These are phyloP conservation scores for Alternaria brassicae DNA, from an alignment of 2,329 filamentous ascomycete genomes.

Conservation along the genomic window DNA sequence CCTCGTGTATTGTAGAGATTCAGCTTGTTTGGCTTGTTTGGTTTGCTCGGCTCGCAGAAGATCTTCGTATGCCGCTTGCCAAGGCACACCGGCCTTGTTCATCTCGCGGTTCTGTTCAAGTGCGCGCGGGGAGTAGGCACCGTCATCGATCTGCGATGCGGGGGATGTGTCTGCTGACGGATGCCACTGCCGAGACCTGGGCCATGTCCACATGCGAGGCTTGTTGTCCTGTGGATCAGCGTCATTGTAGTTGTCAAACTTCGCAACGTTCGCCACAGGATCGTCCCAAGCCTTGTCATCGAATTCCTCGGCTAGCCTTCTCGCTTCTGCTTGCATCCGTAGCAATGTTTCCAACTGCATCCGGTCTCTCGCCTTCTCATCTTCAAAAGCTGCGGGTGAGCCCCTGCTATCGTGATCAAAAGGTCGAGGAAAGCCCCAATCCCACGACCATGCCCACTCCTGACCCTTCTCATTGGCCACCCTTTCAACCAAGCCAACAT, in stretches of 20 bases:
- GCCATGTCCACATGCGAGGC: constrained; percentile 17
- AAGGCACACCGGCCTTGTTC: constrained; percentile 51
- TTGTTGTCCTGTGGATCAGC: background rate
- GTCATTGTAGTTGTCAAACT: background rate
- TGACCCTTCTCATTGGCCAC: constrained; percentile 43
- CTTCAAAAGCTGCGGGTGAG: background rate
- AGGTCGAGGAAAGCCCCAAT: constrained; percentile 42
- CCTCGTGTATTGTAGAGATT: constrained; percentile 7
- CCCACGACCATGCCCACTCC: constrained; percentile 47
- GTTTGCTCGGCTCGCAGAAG: constrained; percentile 55
- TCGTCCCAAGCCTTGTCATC: constrained; percentile 15
- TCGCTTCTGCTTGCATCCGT: constrained; percentile 14
- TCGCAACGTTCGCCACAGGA: background rate
- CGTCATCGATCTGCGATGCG: constrained; percentile 6
- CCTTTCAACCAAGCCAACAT: constrained; percentile 34
- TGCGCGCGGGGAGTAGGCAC: constrained; percentile 61
- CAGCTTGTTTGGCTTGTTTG: constrained; percentile 24
- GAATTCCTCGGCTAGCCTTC: constrained; percentile 13
- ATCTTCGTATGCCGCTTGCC: constrained; percentile 67
- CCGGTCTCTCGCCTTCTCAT: background rate
- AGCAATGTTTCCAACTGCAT: constrained; percentile 8
- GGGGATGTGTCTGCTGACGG: constrained; percentile 17
- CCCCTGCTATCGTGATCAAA: constrained; percentile 27
- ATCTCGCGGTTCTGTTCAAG: constrained; percentile 57
- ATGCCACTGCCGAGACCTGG: constrained; percentile 32